Evolutionary conservation across 306 rosid genomes (phyloP).

Genomic region (Lotus japonicus): DNA sequence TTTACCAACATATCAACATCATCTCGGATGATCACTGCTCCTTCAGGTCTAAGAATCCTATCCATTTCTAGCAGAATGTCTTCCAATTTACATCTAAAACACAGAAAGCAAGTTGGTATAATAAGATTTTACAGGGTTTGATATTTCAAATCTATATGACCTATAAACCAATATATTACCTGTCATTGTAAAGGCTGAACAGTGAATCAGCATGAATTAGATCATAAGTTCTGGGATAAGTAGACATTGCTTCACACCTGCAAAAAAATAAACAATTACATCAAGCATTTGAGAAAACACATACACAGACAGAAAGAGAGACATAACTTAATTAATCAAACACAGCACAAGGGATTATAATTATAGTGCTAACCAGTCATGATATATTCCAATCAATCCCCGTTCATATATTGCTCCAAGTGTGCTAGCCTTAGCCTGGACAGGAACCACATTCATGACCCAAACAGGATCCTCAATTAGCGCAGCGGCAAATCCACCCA

Average conservation of each 20-base stretch:
- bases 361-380: constrained; percentile 50
- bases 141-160: too few species aligned
- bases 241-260: constrained; percentile 96
- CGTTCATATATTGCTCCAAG: constrained; percentile 79
- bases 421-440: constrained; percentile 47
- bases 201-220: constrained; percentile 77
- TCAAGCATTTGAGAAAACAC: background rate
- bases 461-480: constrained; percentile 62
- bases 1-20: constrained; percentile 54
- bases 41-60: constrained; percentile 76
- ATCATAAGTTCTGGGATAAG: constrained; percentile 88
- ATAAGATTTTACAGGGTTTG: background rate
- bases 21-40: constrained; percentile 65
- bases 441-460: constrained; percentile 92
- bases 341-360: background rate
- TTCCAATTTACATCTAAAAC: constrained; percentile 66
- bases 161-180: constrained; percentile 24
- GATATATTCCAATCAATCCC: constrained; percentile 83
- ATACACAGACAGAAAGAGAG: background rate
- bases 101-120: background rate
- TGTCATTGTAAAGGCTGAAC: constrained; percentile 60
- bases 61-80: constrained; percentile 75
- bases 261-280: background rate
- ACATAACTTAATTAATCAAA: background rate
- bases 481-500: constrained; percentile 83